Conservation (phyloP, 176 grass and related monocot genomes). For the Triticum monococcum region DNA sequence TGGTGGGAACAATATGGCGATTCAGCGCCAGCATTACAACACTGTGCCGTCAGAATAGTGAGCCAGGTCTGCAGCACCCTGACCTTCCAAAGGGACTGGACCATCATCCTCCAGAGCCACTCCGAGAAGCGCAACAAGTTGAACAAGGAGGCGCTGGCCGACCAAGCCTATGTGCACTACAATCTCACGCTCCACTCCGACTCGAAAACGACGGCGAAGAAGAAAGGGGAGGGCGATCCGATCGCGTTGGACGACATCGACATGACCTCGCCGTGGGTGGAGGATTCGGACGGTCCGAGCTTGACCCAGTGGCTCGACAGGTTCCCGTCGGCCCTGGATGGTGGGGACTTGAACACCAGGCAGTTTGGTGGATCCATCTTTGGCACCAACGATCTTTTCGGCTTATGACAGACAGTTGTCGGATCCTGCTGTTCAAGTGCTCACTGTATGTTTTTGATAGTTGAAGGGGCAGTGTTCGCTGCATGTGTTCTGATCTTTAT, state of each 20-base stretch:
- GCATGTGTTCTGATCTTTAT: slow-evolving; percentile 19
- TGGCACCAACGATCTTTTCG: slow-evolving; percentile 72
- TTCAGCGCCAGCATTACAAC: slow-evolving; percentile 74
- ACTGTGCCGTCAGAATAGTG: slow-evolving; percentile 76
- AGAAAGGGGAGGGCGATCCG: slow-evolving; percentile 55
- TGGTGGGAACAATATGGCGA: slow-evolving; percentile 98
- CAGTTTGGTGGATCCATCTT: slow-evolving; percentile 78
- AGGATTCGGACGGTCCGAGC: slow-evolving; percentile 68
- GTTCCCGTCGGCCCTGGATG: slow-evolving; percentile 65
- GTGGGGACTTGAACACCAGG: slow-evolving; percentile 73
- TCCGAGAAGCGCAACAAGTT: slow-evolving; percentile 79
- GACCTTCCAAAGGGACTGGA: slow-evolving; percentile 79
- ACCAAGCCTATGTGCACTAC: slow-evolving; percentile 87
- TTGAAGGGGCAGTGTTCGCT: neutral
- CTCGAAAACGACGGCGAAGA: slow-evolving; percentile 27
- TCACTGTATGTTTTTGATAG: neutral
- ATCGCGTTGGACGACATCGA: slow-evolving; percentile 62
- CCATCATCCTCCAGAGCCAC: slow-evolving; percentile 68
- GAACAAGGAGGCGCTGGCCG: slow-evolving; percentile 68
- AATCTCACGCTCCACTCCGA: slow-evolving; percentile 65
- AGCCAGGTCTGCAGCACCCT: slow-evolving; percentile 91
- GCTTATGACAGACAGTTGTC: slow-evolving; percentile 37
- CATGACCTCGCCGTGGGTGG: slow-evolving; percentile 90
- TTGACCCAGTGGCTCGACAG: slow-evolving; percentile 85
- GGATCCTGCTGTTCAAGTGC: neutral